Percentiles rank a stretch among this genome's conserved stretches.
These are phyloP conservation scores for Sporothrix brasiliensis DNA, from an alignment of 2,329 filamentous ascomycete genomes.

Conservation along the genomic window DNA sequence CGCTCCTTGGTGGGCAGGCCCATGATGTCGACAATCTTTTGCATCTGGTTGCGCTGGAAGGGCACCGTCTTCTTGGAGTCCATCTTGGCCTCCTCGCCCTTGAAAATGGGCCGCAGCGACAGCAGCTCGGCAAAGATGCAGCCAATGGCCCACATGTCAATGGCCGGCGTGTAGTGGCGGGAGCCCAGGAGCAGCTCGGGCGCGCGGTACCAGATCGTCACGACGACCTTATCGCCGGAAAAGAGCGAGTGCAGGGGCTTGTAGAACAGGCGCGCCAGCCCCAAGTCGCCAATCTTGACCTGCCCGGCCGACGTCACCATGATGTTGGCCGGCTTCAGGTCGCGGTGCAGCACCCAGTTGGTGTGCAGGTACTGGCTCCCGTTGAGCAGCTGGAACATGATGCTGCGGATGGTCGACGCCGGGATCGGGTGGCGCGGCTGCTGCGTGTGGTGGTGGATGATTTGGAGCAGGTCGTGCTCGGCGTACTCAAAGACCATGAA, in stretches of 20 bases:
- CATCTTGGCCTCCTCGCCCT: conserved; percentile 98
- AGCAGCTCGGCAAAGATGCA: conserved; percentile 97
- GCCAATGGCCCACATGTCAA: conserved; percentile 96
- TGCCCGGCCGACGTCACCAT: conserved; percentile 91
- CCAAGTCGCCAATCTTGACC: conserved; percentile 93
- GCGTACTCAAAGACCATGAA: conserved; percentile 99
- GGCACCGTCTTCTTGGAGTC: conserved; percentile 97
- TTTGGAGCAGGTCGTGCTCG: conserved; percentile 94
- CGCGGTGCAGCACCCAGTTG: conserved; percentile 96
- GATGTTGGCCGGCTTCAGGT: conserved; percentile 97
- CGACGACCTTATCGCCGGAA: conserved; percentile 94
- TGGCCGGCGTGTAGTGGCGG: conserved; percentile 94
- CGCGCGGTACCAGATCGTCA: conserved; percentile 98
- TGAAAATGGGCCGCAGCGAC: conserved; percentile 91
- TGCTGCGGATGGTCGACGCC: conserved; percentile 84
- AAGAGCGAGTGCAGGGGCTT: conserved; percentile 92
- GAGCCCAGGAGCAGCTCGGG: conserved; percentile 90
- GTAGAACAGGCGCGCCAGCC: conserved; percentile 87
- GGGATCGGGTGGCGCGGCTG: conserved; percentile 86
- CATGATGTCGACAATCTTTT: conserved; percentile 96
- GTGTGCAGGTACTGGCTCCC: conserved; percentile 92
- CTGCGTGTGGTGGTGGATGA: conserved; percentile 96
- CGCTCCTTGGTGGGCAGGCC: conserved; percentile 84
- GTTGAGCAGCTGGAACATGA: conserved; percentile 94
- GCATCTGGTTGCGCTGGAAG: conserved; percentile 98